These are phyloP conservation scores for Lactarius sp. DNA, from an alignment of 768 basidiomycete genomes.

Conservation along the genomic window DNA sequence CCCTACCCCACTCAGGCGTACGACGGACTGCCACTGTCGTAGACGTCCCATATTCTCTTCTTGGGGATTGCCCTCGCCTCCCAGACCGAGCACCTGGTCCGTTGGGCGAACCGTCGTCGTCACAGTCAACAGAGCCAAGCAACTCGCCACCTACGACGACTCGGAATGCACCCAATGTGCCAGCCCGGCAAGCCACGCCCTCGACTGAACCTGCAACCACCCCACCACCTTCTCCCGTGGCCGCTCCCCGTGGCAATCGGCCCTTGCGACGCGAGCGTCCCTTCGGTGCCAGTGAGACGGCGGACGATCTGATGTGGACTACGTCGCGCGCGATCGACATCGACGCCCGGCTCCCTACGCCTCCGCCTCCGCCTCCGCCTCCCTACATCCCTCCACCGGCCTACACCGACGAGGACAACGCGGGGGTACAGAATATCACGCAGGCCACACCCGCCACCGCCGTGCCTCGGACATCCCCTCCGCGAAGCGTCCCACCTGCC, in stretches of 20 bases:
- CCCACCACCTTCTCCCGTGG: neutral
- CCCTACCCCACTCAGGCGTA: too few species aligned
- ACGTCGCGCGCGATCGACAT: neutral
- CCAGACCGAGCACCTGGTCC: neutral
- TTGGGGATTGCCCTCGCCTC: neutral
- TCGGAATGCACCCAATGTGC: neutral
- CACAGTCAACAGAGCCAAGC: neutral
- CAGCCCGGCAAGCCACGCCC: neutral
- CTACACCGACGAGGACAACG: neutral
- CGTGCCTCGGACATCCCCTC: neutral
- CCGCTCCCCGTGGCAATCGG: neutral
- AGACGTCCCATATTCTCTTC: neutral
- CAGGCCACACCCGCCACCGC: neutral
- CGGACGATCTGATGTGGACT: conserved; percentile 14
- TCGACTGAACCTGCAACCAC: neutral
- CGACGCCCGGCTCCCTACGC: neutral
- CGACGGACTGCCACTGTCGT: neutral
- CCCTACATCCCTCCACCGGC: neutral
- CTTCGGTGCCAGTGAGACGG: neutral
- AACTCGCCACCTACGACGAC: neutral
- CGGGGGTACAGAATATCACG: too few species aligned
- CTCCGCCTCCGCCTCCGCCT: neutral
- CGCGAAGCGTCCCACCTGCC: neutral
- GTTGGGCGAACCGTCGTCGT: neutral
- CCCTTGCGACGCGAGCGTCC: conserved; percentile 14